A percentile compares a stretch with the other conserved stretches of the same genome.
Evolutionary conservation across 2,329 filamentous ascomycete genomes (phyloP).

Genomic region (Penicillium sp.): DNA sequence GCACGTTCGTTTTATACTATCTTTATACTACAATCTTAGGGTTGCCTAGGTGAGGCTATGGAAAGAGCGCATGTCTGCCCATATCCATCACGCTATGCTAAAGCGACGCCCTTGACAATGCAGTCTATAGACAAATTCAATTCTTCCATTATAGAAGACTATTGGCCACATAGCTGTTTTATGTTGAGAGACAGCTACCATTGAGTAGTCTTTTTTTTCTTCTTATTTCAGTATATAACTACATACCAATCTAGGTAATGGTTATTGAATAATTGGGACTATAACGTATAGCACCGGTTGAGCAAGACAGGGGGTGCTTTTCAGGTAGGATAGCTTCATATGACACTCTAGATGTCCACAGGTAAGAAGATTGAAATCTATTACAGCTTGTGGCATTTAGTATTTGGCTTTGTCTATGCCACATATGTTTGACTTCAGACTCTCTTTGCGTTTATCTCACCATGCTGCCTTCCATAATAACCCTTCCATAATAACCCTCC

Average conservation of each 20-base stretch:
- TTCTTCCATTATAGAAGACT: neutral
- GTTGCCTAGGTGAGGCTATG: neutral
- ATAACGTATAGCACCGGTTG: neutral
- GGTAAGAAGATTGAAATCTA: neutral
- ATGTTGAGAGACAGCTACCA: neutral
- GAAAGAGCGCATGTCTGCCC: neutral
- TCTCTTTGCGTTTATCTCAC: neutral
- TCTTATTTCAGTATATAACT: neutral
- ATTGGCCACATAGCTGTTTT: no score
- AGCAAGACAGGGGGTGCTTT: neutral
- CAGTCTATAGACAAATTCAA: no score
- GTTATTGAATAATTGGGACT: neutral
- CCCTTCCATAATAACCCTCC: no score
- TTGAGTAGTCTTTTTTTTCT: neutral
- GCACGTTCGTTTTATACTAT: no score
- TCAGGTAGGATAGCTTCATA: neutral
- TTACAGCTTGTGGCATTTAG: neutral
- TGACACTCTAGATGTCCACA: neutral
- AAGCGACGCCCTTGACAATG: neutral
- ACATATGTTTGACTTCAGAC: neutral
- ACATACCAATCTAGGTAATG: neutral
- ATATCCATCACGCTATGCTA: neutral
- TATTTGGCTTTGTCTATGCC: neutral
- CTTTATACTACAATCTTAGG: no score
- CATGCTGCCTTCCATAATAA: neutral